These are phyloP conservation scores for Yamadazyma diddensiae DNA, from an alignment of 1,139 yeast species.

Conservation along the genomic window DNA sequence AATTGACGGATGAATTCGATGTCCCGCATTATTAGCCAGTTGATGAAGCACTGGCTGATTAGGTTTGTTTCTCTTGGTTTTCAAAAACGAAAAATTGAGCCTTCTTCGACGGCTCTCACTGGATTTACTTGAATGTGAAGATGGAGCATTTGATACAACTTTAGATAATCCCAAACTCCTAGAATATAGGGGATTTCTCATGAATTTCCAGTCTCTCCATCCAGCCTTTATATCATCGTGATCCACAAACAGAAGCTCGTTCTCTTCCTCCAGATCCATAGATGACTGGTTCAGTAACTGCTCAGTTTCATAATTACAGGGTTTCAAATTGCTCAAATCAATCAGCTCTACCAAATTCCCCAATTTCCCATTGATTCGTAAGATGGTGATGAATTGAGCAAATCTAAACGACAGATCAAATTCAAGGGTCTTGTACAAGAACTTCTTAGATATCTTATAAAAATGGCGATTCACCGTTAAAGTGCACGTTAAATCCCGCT, in stretches of 20 bases:
- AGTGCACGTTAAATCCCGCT: conserved; percentile 30
- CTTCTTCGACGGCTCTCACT: conserved; percentile 11
- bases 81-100: conserved; percentile 14
- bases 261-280: conserved; percentile 6
- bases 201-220: conserved; percentile 85
- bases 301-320: conserved; percentile 41
- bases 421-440: conserved; percentile 51
- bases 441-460: conserved; percentile 50
- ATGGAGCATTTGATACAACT: conserved; percentile 22
- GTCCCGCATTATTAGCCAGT: conserved; percentile 2
- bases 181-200: conserved; percentile 64
- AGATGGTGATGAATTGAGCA: conserved; percentile 70
- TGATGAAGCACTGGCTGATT: conserved; percentile 4
- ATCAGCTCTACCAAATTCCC: conserved; percentile 54
- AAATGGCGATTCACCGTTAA: conserved; percentile 50
- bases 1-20: conserved; percentile 51
- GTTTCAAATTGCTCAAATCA: conserved; percentile 53
- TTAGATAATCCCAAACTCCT: conserved; percentile 21
- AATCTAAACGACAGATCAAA: conserved; percentile 70
- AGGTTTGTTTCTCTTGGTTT: conserved; percentile 17
- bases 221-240: conserved; percentile 49
- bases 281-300: conserved; percentile 4
- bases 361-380: conserved; percentile 52
- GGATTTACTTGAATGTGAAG: conserved; percentile 14
- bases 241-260: conserved; percentile 6